Base-by-base conservation (phyloP, 768 basidiomycete species). In the Lentinula lateritia region DNA sequence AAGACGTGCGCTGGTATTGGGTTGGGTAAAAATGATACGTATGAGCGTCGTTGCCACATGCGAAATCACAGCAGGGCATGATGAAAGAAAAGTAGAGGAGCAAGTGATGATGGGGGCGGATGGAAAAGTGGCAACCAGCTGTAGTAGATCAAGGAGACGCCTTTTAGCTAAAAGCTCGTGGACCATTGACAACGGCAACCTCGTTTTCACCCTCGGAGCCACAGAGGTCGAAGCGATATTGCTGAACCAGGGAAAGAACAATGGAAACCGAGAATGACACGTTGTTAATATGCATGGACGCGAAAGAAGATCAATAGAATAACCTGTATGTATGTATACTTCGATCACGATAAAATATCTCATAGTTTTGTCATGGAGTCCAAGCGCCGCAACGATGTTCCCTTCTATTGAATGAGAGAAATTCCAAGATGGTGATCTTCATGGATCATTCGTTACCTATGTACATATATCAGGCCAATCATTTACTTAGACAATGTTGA, bases 161-260 rank as follows among this genome's bases (percentile, higher is more conserved):
- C 41, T 50, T 59, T 59, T 48, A 42, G 34, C 38, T 43, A 23
- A 32, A 32, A 16, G 46, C 10, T 45, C 42, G 45, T 36, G 58
- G 55, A 56, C 48, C 58, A 59, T 59, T 59, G 58, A 50, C 58
- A 50, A 56, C 41, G 55, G 55, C 55, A 56, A 56, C 56, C 56
- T 45, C 56, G 56, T 58, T 58, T 58, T 13, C 15, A n/a, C 12
- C 54, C 10, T 16, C 41, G 38, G 54, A 38, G 20, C 20, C 38
- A 46, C 35, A 42, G 42, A 32, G 56, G 23, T 28, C 28, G 28
- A 28, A 28, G 28, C 28, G 32, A 13, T 6, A 4, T 34, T n/a
- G 23, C 7, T 43, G 18, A 46, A 5, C 10, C 15, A 18, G 58
- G 43, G 34, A 39, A 59, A 15, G 46, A 59, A 48, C 45, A 59